These are phyloP conservation scores for Boletus vermiculosoides DNA, from an alignment of 768 basidiomycete genomes.

Conservation along the genomic window DNA sequence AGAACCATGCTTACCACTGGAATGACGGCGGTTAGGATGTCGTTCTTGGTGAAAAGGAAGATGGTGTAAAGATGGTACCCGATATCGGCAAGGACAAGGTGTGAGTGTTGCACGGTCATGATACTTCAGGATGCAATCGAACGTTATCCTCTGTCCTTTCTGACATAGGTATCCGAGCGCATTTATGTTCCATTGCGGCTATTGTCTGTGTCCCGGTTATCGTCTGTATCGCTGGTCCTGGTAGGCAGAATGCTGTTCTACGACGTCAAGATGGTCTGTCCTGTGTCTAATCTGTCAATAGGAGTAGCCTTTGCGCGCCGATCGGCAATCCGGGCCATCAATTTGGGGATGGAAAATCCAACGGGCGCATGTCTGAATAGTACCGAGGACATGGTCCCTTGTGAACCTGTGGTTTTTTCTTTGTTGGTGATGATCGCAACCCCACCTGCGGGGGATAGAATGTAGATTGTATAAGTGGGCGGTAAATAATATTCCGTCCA, in stretches of 20 bases:
- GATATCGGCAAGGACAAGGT: constrained; percentile 13
- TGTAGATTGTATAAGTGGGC: no score
- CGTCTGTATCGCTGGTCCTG: no score
- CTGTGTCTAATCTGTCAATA: not conserved
- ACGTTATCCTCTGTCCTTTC: not conserved
- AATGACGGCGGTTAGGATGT: constrained; percentile 45
- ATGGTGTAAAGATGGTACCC: constrained; percentile 28
- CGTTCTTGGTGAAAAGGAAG: constrained; percentile 46
- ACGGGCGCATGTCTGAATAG: no score
- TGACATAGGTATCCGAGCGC: not conserved
- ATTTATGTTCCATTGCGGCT: constrained; percentile 4
- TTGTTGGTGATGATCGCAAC: not conserved
- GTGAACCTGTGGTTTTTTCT: no score
- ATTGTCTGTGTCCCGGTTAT: constrained; percentile 3
- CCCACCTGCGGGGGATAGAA: not conserved
- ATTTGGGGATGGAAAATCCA: not conserved
- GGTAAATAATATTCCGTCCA: no score
- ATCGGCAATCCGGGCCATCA: not conserved
- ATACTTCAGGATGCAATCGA: not conserved
- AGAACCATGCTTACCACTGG: constrained; percentile 40
- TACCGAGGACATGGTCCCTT: not conserved
- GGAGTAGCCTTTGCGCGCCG: no score
- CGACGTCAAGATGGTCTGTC: not conserved
- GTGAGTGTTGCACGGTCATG: constrained; percentile 21
- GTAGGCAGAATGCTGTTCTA: not conserved